Percentiles rank a stretch among this genome's conserved stretches.
Evolutionary conservation across 2,329 filamentous ascomycete species (phyloP).

Genomic region (Alternaria ventricosa): DNA sequence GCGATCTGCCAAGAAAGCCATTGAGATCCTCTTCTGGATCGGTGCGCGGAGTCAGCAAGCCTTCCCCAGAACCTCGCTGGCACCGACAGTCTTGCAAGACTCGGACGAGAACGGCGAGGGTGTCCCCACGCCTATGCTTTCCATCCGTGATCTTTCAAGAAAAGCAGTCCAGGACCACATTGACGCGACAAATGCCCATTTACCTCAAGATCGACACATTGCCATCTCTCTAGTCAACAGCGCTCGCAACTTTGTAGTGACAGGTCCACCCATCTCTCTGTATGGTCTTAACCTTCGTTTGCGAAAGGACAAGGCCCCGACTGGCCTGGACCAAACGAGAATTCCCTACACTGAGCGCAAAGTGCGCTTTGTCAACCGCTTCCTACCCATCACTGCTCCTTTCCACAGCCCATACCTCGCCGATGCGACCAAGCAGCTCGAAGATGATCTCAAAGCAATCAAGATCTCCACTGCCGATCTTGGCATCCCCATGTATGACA

Average conservation of each 20-base stretch:
- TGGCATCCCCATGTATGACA: slow-evolving; percentile 87
- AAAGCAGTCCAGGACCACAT: slow-evolving; percentile 95
- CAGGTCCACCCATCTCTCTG: slow-evolving; percentile 91
- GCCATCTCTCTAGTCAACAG: slow-evolving; percentile 96
- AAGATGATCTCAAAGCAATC: slow-evolving; percentile 85
- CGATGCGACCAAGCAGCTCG: slow-evolving; percentile 80
- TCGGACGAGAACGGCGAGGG: slow-evolving; percentile 94
- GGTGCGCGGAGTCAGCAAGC: slow-evolving; percentile 96
- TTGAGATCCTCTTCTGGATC: slow-evolving; percentile 98
- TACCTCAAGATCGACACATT: slow-evolving; percentile 91
- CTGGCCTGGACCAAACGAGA: slow-evolving; percentile 93
- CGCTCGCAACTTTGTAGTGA: slow-evolving; percentile 94
- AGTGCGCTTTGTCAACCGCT: slow-evolving; percentile 94
- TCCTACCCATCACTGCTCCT: slow-evolving; percentile 94
- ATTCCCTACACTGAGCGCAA: slow-evolving; percentile 96
- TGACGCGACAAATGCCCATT: slow-evolving; percentile 93
- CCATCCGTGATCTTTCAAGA: slow-evolving; percentile 89
- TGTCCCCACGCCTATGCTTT: slow-evolving; percentile 95
- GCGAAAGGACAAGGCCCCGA: slow-evolving; percentile 95
- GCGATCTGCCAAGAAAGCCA: slow-evolving; percentile 76
- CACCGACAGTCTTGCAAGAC: slow-evolving; percentile 88
- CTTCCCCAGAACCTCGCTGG: slow-evolving; percentile 92
- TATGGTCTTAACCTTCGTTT: slow-evolving; percentile 95
- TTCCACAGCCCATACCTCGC: slow-evolving; percentile 96
- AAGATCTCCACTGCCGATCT: slow-evolving; percentile 75